These are phyloP conservation scores for Phyllosticta capitalensis DNA, from an alignment of 2,329 filamentous ascomycete species.

Conservation along the genomic window DNA sequence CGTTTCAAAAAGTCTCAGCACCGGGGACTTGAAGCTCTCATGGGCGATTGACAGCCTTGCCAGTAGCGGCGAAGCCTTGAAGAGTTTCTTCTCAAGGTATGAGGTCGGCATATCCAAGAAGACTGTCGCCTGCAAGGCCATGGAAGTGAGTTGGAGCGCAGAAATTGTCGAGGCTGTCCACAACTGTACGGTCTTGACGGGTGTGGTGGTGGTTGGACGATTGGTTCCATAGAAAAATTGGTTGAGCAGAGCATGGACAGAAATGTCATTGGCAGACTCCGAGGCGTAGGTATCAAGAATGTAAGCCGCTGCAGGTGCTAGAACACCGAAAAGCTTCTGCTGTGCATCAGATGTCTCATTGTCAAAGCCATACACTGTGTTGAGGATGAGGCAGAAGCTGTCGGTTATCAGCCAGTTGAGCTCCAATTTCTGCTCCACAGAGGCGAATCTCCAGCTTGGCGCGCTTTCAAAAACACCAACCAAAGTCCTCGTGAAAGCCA, in stretches of 20 bases:
- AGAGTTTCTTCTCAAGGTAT: conserved; percentile 66
- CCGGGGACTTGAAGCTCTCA: conserved; percentile 54
- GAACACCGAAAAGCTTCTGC: conserved; percentile 47
- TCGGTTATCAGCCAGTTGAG: conserved; percentile 60
- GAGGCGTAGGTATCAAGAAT: conserved; percentile 69
- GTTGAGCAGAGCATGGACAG: conserved; percentile 67
- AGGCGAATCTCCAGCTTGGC: conserved; percentile 72
- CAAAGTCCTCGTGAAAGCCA: conserved; percentile 63
- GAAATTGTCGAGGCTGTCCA: conserved; percentile 57
- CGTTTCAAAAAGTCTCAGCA: conserved; percentile 61
- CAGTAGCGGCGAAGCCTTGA: conserved; percentile 68
- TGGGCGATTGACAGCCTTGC: conserved; percentile 66
- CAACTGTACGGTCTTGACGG: conserved; percentile 26
- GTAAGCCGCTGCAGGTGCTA: conserved; percentile 65
- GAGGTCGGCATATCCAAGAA: conserved; percentile 53
- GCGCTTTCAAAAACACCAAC: conserved; percentile 82
- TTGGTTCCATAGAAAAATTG: conserved; percentile 51
- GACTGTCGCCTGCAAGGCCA: conserved; percentile 53
- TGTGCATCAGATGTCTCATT: conserved; percentile 40
- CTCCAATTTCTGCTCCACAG: conserved; percentile 56
- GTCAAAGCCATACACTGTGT: conserved; percentile 66
- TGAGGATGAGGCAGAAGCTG: conserved; percentile 62
- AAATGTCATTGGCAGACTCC: conserved; percentile 57
- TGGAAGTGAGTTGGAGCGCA: background rate
- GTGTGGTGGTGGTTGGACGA: conserved; percentile 32